Evolutionary conservation across 495 filamentous ascomycete genomes (phyloP), one percentile per base, ranked within the genome.

Genomic region (Aspergillus mulundensis): DNA sequence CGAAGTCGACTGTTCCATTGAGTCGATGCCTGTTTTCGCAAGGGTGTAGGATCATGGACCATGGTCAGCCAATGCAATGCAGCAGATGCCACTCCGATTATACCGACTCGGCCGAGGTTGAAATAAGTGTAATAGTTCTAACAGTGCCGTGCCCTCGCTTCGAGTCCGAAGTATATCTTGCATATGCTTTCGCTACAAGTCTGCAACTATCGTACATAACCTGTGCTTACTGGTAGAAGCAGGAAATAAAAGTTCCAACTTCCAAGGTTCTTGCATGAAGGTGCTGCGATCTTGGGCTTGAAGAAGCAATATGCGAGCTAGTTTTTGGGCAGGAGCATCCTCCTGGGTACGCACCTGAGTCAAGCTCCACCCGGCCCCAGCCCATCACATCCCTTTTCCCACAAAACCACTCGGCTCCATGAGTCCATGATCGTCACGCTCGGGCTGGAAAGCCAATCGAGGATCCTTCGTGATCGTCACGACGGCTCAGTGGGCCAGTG

Each of bases 21-120:
- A 79, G 24, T 66, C 62, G 5, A 80, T 80, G 74, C 79, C 79
- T 18, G 77, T 82, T 16, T 78, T 81, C 42, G 40, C 62, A 16
- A 52, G 61, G 14, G 30, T 57, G 14, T 64, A 54, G 11, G 5
- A 10, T 6, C 12, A 10, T 2, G 12, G 2, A 4, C 2, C 12
- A 2, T 2, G 12, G 2, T 10, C 32, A 36, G 7, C 32, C 32
- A 36, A 36, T 36, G 12, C 32, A 36, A 36, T 15, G 3, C 32
- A 36, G 32, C 7, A 36, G 32, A n/a, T 47, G 3, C 44, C 28
- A 15, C 7, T 30, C 7, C 40, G 5, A 42, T 11, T 19, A 3
- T 3, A 3, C 19, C 7, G 40, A 19, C 40, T 4, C 12, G 7
- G 8, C 5, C 32, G 6, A 7, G 32, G 12, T 15, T n/a, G n/a